Base-by-base conservation (phyloP, 495 filamentous ascomycete species). In the Daldinia caldariorum region DNA sequence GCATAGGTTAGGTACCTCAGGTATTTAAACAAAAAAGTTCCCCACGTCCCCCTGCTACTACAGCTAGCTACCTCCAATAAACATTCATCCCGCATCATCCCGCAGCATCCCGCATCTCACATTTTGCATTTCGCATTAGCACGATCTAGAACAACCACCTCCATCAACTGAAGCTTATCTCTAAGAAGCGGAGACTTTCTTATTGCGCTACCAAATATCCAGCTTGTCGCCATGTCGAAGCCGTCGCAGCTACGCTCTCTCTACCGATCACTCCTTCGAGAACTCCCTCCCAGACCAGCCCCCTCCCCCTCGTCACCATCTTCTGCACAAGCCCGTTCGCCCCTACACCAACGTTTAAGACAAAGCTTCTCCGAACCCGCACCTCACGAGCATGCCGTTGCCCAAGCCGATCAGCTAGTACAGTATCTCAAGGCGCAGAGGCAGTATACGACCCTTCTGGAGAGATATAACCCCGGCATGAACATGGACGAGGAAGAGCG, bases 381-480 rank as follows among this genome's bases (percentile, higher is more conserved):
- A 63, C 53, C 78, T n/a, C 65, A 70, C n/a, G 62, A 66, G 8
- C 62, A 61, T 54, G 65, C 79, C 32, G 70, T 88, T 50, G 85
- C 89, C 38, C 84, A 90, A 67, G 91, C 87, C 0, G 87, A 92
- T 61, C 93, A 99, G 79, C 85, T 92, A 63, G 79, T 93, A 32
- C 86, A 88, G 60, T 98, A 97, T 77, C 83, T 92, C 3, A 86
- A 86, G 57, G 91, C 94, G 38, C 95, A 99, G 80, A 82, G 94
- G 16, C 86, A 86, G 78, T 97, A 98, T 74, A 84, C 86, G 6
- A 88, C 86, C 43, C 78, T 97, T 38, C 66, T 98, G 26, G 94
- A 97, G 77, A 84, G 93, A 72, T 99, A 98, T 80, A 99, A 98
- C 76, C 94, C 94, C 6, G 92, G 93, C 6, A 90, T 94, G 88